Base-by-base conservation (phyloP, 768 basidiomycete species). In the Ramaria rubella region DNA sequence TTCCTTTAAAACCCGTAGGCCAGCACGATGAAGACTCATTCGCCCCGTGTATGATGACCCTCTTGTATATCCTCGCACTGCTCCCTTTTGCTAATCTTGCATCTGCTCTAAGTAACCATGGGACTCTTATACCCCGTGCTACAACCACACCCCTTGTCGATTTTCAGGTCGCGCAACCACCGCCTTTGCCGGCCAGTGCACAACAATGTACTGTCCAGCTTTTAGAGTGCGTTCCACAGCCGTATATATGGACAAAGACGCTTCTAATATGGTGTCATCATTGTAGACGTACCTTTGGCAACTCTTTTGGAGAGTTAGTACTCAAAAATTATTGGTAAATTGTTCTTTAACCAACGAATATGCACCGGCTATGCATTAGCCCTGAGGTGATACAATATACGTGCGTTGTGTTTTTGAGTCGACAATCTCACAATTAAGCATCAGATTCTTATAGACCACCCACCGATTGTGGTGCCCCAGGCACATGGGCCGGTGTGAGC, bases 141-240 rank as follows among this genome's bases (percentile, higher is more conserved):
- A 43, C 26, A 27, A 15, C 53, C 15, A 66, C 69, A 23, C 67
- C 64, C 12, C 68, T 78, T n/a, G 74, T 77, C 38, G 72, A 81
- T 65, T 90, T 90, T 65, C 86, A 88, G 66, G 85, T 90, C 53
- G 74, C 82, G 9, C 81, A 89, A 60, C 86, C 88, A 4, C 85
- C 84, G 12, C 77, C 82, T 3, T 72, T 89, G n/a, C 86, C 88
- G 11, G 67, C 69, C 45, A 70, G 79, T 63, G 76, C 74, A 15
- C 77, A 81, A 61, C 74, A 81, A 62, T 89, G 88, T 63, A 87
- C 84, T 1, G 69, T 81, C 17, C 72, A 80, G 68, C 75, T 89
- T 51, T 68, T 90, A 15, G 74, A 83, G 85, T 87, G 59, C 63
- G 78, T 69, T 21, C 49, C 55, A 51, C 34, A 45, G 17, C 21